Evolutionary conservation across 78 protist genomes (phyloP), one percentile per base, ranked within the genome.

Genomic region (Chrysochromulina parva): DNA sequence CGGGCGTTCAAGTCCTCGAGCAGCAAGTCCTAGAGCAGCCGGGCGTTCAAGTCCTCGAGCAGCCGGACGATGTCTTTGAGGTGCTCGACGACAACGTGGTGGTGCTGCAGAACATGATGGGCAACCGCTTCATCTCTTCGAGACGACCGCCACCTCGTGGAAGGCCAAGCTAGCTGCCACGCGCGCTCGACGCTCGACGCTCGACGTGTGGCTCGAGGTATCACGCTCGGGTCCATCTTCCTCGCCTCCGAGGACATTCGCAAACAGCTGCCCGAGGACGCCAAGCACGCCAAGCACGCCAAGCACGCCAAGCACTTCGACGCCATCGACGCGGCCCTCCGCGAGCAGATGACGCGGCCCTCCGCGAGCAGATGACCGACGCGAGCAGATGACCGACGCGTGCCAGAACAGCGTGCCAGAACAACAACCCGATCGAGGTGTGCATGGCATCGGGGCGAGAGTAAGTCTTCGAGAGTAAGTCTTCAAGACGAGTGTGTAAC

Each of bases 191-290:
- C 97, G 96, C 55, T 10, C 94, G 10, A 96, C 94, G 14, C 26
- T 97, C 55, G n/a, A 20, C 16, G 58, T 92, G 17, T 96, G 95
- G 96, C 20, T 88, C 11, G 96, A 94, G 52, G 96, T 97, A 7
- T 97, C 96, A 88, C 73, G 90, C 59, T 93, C 92, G 96, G 94
- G 91, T 71, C 94, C 28, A 96, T 97, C 85, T 97, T 97, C 92
- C 88, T 95, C 38, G 97, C n/a, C n/a, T n/a, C 95, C 9, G 96
- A 91, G 60, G 98, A 97, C 90, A 97, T 97, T 69, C 93, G 97
- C 50, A 62, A 88, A 60, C 98, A 96, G 92, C 95, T 97, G 47
- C 99, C 97, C 14, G 96, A 96, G 58, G 99, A 97, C n/a, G n/a
- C n/a, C n/a, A n/a, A n/a, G n/a, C n/a, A n/a, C n/a, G n/a, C n/a